A percentile compares a stretch with the other conserved stretches of the same genome.
Conservation (phyloP, 352 stramenopile genomes). For the Globisporangium nagaii region DNA sequence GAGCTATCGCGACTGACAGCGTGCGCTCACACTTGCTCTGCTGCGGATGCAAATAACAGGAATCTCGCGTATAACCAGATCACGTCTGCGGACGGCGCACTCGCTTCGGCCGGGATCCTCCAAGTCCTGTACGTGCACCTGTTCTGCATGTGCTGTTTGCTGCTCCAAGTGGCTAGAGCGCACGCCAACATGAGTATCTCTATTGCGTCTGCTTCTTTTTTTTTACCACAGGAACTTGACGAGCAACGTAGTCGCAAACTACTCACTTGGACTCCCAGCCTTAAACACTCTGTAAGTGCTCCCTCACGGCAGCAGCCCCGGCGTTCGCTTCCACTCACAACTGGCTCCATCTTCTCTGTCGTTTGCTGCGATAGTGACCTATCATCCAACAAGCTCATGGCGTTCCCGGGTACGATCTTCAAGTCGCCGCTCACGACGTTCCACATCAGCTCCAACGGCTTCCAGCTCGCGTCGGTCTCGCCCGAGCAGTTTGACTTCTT, state of each 20-base stretch:
- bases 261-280: constrained; percentile 27
- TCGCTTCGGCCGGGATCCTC: constrained; percentile 24
- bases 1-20: too few species aligned
- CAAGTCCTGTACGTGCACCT: constrained; percentile 31
- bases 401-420: constrained; percentile 47
- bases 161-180: not conserved
- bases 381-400: constrained; percentile 37
- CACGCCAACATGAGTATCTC: not conserved
- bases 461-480: constrained; percentile 48
- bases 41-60: constrained; percentile 14
- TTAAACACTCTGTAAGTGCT: constrained; percentile 36
- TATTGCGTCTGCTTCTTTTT: not conserved
- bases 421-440: constrained; percentile 41
- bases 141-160: not conserved
- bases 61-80: constrained; percentile 48
- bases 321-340: too few species aligned
- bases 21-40: not conserved
- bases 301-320: too few species aligned
- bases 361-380: constrained; percentile 41
- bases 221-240: constrained; percentile 37
- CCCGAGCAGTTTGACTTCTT: constrained; percentile 63
- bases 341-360: not conserved
- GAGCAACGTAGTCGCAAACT: constrained; percentile 34
- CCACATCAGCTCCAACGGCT: constrained; percentile 39
- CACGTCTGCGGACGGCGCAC: constrained; percentile 18